Evolutionary conservation across 1,284 basidiomycete species (phyloP).

Genomic region (Laetiporus sulphureus): DNA sequence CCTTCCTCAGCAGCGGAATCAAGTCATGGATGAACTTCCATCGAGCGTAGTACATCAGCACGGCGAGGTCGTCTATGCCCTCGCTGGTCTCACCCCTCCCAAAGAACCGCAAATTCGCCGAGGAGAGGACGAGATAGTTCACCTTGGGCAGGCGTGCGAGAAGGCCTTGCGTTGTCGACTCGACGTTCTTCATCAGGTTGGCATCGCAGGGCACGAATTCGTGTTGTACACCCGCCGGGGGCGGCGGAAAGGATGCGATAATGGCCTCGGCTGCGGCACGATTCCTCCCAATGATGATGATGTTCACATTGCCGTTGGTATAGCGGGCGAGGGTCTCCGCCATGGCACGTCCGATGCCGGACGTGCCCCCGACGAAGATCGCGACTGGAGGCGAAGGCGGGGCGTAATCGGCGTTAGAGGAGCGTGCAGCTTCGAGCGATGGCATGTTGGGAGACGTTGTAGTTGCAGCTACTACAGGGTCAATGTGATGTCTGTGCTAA

Average conservation of each 20-base stretch:
- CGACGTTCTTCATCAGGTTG: constrained; percentile 28
- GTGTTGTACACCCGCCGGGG: constrained; percentile 19
- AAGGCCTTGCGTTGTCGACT: constrained; percentile 20
- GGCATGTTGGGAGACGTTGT: constrained; percentile 6
- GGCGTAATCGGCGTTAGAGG: constrained; percentile 10
- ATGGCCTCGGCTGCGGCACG: constrained; percentile 28
- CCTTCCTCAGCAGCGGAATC: constrained; percentile 17
- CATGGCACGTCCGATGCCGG: constrained; percentile 29
- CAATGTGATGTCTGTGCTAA: no score
- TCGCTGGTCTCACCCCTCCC: constrained; percentile 26
- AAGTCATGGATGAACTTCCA: constrained; percentile 24
- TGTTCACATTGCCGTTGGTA: constrained; percentile 28
- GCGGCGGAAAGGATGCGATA: constrained; percentile 27
- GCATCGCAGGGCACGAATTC: constrained; percentile 33
- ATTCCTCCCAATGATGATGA: constrained; percentile 30
- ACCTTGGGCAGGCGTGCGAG: constrained; percentile 21
- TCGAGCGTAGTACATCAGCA: constrained; percentile 23
- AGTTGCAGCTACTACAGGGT: no score
- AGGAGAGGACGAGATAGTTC: constrained; percentile 29
- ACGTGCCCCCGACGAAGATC: constrained; percentile 30
- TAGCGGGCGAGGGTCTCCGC: constrained; percentile 25
- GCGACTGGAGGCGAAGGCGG: constrained; percentile 22
- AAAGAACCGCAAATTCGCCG: constrained; percentile 21
- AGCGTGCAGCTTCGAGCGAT: constrained; percentile 7
- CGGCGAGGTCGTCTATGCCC: constrained; percentile 21